Percentiles rank a stretch among this genome's conserved stretches.
These are phyloP conservation scores for Elsinoe batatas DNA, from an alignment of 2,329 filamentous ascomycete species.

Conservation along the genomic window DNA sequence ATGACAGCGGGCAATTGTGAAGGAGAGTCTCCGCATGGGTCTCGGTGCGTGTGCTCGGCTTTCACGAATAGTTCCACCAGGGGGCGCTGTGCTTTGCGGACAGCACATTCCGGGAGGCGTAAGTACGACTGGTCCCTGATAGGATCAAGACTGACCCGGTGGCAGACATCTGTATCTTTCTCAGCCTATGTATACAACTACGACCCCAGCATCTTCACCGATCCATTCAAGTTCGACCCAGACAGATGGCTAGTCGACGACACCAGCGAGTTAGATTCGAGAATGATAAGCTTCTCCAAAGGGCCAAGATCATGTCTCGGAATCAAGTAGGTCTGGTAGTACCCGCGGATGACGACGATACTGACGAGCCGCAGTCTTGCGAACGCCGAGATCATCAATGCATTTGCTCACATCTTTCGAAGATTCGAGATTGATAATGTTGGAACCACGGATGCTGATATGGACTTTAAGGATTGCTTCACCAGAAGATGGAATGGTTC, in stretches of 20 bases:
- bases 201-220: background rate
- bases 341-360: background rate
- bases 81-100: background rate
- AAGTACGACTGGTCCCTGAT: background rate
- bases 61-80: background rate
- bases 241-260: background rate
- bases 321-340: background rate
- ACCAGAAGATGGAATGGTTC: background rate
- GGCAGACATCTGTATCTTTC: background rate
- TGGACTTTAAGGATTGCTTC: background rate
- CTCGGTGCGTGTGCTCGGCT: background rate
- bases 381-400: background rate
- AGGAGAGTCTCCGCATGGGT: background rate
- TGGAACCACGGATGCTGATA: background rate
- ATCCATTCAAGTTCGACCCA: background rate
- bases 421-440: background rate
- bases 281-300: background rate
- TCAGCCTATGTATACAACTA: background rate
- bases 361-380: background rate
- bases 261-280: background rate
- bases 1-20: background rate
- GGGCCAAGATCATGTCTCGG: background rate
- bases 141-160: background rate
- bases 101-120: background rate
- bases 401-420: background rate